Evolutionary conservation across 2,329 filamentous ascomycete species (phyloP), one percentile per base, ranked within the genome.

Genomic region (Zalaria obscura): DNA sequence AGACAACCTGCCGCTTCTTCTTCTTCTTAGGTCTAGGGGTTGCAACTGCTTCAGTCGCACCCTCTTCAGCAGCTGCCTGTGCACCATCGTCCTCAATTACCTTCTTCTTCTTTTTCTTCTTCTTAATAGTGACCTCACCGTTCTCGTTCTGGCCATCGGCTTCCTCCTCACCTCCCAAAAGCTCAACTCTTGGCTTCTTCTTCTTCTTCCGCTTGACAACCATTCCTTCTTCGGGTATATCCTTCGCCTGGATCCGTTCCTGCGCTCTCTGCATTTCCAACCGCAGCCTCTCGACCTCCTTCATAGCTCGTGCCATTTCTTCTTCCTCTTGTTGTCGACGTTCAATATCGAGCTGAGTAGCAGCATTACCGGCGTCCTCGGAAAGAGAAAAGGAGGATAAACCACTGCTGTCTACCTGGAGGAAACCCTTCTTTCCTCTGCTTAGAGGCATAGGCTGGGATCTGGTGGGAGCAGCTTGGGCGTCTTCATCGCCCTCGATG

Each of bases 41-140:
- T 31, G 11, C 28, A 6, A 91, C 91, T 64, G 95, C 94, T 93
- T 91, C 66, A 93, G 85, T 51, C 84, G 81, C 68, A 91, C 93
- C 60, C 89, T 91, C 63, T 77, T 76, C 59, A 86, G 57, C 46
- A 91, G 91, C 83, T 83, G 75, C 64, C 83, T 88, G 57, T 78
- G 82, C 11, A 83, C 87, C 69, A 94, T 94, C 60, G 66, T 64
- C 55, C 71, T 68, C 53, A 68, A 70, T 31, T 52, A 69, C 67
- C 44, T 65, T 67, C 3, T 68, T 68, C 48, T 70, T 74, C 54
- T 72, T 75, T 48, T 77, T 63, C 28, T 75, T 69, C 59, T 93
- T 87, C 52, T 85, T 58, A 7, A 94, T 76, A 58, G 68, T 84
- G 5, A 96, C 86, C 25, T 29, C 29, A 5, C 10, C 36, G 8